Percentiles rank a stretch among this genome's conserved stretches.
Conservation (phyloP, 202 grass and related monocot species). For the Zizania palustris region DNA sequence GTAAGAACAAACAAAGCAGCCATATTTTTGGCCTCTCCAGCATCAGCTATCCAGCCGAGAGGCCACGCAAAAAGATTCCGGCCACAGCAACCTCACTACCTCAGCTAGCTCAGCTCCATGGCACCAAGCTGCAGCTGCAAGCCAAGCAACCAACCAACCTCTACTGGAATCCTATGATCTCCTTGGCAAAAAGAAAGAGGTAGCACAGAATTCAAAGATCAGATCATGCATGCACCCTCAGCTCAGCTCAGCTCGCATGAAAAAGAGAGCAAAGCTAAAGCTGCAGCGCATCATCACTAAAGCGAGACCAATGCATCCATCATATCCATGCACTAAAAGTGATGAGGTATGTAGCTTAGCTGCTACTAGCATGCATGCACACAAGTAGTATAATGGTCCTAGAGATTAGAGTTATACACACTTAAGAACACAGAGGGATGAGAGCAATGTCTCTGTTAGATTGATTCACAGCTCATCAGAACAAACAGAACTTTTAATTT, state of each 20-base stretch:
- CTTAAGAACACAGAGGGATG: too few relatives aligned
- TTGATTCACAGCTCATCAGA: slow-evolving; percentile 30
- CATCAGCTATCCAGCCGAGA: slow-evolving; percentile 6
- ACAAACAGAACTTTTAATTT: slow-evolving; percentile 53
- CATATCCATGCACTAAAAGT: slow-evolving; percentile 57
- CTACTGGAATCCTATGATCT: slow-evolving; percentile 61
- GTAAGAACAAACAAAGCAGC: slow-evolving; percentile 49
- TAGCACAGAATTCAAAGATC: slow-evolving; percentile 61
- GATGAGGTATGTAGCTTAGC: slow-evolving; percentile 24
- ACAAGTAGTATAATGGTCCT: background rate
- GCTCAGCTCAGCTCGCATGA: background rate
- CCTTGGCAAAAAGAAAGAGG: slow-evolving; percentile 30
- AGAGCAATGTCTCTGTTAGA: background rate
- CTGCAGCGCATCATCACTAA: slow-evolving; percentile 63
- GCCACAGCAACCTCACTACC: slow-evolving; percentile 44
- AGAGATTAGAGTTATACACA: too few relatives aligned
- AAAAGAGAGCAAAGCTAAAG: slow-evolving; percentile 56
- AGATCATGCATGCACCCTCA: slow-evolving; percentile 51
- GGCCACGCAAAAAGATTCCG: slow-evolving; percentile 48
- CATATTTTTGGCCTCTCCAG: slow-evolving; percentile 29
- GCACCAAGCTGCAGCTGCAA: background rate
- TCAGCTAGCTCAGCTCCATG: too few relatives aligned
- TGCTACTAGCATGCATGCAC: background rate
- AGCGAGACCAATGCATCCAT: slow-evolving; percentile 48
- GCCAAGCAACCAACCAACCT: too few relatives aligned